These are phyloP conservation scores for Eleusine coracana DNA, from an alignment of 176 grass and related monocot genomes.

Conservation along the genomic window DNA sequence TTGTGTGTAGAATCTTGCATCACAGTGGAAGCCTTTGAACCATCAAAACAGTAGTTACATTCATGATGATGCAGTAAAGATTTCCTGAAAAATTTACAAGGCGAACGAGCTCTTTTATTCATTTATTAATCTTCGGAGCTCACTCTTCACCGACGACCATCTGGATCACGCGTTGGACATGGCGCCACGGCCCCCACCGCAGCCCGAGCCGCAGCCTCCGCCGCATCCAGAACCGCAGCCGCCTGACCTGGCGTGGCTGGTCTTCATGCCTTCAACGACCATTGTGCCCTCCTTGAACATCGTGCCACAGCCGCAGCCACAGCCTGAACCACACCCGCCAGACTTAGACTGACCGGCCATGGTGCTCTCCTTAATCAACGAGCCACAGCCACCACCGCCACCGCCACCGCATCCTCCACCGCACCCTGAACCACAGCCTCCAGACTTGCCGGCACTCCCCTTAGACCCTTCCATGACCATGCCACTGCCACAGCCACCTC, in stretches of 20 bases:
- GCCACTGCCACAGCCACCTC: not conserved
- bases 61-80: too few species aligned
- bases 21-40: too few species aligned
- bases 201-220: not conserved
- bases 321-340: too few species aligned
- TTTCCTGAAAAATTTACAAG: too few species aligned
- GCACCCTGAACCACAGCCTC: not conserved
- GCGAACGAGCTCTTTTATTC: too few species aligned
- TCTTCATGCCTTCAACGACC: not conserved
- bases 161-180: not conserved
- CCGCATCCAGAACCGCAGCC: constrained; percentile 2
- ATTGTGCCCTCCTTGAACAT: not conserved
- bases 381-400: too few species aligned
- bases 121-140: too few species aligned
- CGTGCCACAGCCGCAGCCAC: constrained; percentile 9
- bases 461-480: not conserved
- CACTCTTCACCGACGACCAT: not conserved
- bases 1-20: too few species aligned
- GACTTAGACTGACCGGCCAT: too few species aligned
- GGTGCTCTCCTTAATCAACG: too few species aligned
- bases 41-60: too few species aligned
- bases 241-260: not conserved
- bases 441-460: not conserved
- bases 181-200: not conserved
- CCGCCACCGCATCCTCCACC: constrained; percentile 33